A percentile compares a stretch with the other conserved stretches of the same genome.
phyloP scores from a whole-genome alignment of 139 green algal genomes.

The Pseudopediastrum boryanum region DNA sequence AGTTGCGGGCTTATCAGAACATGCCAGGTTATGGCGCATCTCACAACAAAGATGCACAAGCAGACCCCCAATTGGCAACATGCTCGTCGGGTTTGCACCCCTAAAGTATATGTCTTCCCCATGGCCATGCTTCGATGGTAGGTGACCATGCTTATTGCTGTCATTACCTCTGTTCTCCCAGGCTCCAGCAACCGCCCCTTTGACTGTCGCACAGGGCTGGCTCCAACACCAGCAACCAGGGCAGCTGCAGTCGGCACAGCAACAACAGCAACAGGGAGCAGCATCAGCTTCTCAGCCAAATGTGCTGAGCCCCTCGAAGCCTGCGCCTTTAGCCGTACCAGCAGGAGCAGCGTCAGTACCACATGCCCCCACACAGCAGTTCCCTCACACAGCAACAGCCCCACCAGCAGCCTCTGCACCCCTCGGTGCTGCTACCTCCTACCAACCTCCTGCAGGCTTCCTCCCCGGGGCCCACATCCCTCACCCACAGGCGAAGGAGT shows the following conservation, averaged over 20 bases:
- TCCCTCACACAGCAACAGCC: no score
- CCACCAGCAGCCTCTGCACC: no score
- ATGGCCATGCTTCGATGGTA: not conserved
- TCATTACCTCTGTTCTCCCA: not conserved
- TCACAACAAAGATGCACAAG: no score
- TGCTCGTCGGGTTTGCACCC: not conserved
- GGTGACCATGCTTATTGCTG: slow-evolving; percentile 1
- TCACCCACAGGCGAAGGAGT: no score
- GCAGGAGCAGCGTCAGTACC: slow-evolving; percentile 16
- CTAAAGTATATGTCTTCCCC: not conserved
- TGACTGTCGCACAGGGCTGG: not conserved
- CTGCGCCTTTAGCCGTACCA: not conserved
- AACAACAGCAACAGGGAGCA: not conserved
- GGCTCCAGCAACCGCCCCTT: not conserved
- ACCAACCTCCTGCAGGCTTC: no score
- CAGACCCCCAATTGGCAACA: not conserved
- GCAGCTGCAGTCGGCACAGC: slow-evolving; percentile 29
- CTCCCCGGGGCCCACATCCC: no score
- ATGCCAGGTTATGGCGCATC: no score
- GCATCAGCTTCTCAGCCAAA: not conserved
- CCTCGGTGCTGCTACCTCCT: no score
- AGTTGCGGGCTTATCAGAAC: no score
- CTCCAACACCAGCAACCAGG: no score
- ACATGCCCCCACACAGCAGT: no score
- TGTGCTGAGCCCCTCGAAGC: not conserved